Evolutionary conservation across 495 filamentous ascomycete species (phyloP).

Genomic region (Penicillium coffeae): DNA sequence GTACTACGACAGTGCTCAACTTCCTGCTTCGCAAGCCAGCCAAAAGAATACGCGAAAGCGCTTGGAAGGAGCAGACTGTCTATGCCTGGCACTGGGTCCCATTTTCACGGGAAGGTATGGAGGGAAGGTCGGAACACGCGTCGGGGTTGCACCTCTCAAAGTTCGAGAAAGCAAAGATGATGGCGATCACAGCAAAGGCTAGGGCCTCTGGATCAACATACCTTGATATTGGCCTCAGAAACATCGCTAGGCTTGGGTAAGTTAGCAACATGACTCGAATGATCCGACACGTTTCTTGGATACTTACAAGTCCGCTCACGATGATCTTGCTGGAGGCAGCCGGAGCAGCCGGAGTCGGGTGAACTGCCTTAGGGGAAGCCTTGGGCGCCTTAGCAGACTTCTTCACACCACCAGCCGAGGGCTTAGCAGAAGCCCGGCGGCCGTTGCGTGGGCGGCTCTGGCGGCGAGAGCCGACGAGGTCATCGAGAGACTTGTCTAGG

Average conservation of each 20-base stretch:
- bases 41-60: conserved; percentile 28
- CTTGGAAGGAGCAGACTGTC: conserved; percentile 39
- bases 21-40: conserved; percentile 38
- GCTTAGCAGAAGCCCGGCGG: conserved; percentile 50
- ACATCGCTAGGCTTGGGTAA: conserved; percentile 82
- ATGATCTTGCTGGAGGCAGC: conserved; percentile 86
- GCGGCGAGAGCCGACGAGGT: conserved; percentile 79
- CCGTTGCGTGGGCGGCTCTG: conserved; percentile 54
- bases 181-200: conserved; percentile 54
- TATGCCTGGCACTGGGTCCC: conserved; percentile 27
- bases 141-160: conserved; percentile 39
- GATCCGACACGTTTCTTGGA: not conserved
- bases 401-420: conserved; percentile 74
- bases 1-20: conserved; percentile 47
- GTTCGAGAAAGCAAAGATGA: conserved; percentile 44
- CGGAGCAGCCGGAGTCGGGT: conserved; percentile 55
- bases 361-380: conserved; percentile 56
- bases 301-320: conserved; percentile 92
- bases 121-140: conserved; percentile 32
- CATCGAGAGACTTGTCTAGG: conserved; percentile 91
- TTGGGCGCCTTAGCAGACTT: conserved; percentile 69
- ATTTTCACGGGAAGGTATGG: conserved; percentile 25
- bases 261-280: conserved; percentile 44
- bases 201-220: conserved; percentile 79
- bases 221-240: conserved; percentile 93